phyloP scores from a whole-genome alignment of 352 stramenopile species.

The Pythium aristosporum region DNA sequence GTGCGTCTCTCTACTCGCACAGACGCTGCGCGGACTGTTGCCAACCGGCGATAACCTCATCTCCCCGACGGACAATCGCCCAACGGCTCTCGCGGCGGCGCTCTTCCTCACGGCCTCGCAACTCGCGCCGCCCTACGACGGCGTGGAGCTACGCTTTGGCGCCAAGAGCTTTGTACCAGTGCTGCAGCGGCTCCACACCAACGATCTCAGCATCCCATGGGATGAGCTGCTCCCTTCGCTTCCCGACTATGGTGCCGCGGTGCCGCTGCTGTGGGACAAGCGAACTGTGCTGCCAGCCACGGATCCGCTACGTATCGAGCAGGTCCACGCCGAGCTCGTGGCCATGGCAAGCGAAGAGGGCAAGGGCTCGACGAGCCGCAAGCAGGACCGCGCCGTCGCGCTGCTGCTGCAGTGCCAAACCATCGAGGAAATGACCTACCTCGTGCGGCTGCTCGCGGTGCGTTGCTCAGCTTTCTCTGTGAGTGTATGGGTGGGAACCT shows the following conservation, averaged over 20 bases:
- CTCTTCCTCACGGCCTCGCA: slow-evolving; percentile 72
- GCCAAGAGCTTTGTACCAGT: slow-evolving; percentile 62
- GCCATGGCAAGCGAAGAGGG: slow-evolving; percentile 59
- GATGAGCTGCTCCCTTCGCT: slow-evolving; percentile 34
- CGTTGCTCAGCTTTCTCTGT: slow-evolving; percentile 18
- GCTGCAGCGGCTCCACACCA: slow-evolving; percentile 40
- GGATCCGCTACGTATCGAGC: slow-evolving; percentile 35
- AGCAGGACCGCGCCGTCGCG: slow-evolving; percentile 58
- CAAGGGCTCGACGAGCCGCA: slow-evolving; percentile 48
- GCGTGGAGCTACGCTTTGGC: slow-evolving; percentile 73
- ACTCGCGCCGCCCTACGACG: slow-evolving; percentile 65
- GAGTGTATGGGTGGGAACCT: not conserved
- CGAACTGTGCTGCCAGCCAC: not conserved
- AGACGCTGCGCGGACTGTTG: slow-evolving; percentile 42
- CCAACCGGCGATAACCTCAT: slow-evolving; percentile 4
- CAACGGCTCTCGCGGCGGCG: slow-evolving; percentile 39
- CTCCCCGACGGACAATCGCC: slow-evolving; percentile 9
- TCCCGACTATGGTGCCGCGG: slow-evolving; percentile 25
- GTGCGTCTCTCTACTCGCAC: slow-evolving; percentile 47
- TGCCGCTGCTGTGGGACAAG: slow-evolving; percentile 19
- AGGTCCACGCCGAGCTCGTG: slow-evolving; percentile 56
- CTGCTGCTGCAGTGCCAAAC: slow-evolving; percentile 55
- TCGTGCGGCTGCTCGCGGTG: slow-evolving; percentile 77
- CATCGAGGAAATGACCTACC: slow-evolving; percentile 54
- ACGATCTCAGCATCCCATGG: slow-evolving; percentile 18